phyloP scores from a whole-genome alignment of 495 filamentous ascomycete genomes.

The Talaromyces stipitatus region DNA sequence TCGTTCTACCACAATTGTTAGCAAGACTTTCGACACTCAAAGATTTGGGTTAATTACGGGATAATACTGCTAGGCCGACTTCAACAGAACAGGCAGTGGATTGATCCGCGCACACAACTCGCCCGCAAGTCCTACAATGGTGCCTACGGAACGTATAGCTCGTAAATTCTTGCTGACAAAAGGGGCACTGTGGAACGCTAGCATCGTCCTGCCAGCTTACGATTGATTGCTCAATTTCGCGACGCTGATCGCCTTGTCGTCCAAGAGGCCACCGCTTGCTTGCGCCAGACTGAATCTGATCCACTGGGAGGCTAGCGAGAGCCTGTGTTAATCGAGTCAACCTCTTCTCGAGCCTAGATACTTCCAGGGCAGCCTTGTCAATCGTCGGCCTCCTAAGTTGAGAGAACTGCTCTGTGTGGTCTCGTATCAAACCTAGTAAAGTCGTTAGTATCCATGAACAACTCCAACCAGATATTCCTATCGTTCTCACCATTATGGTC shows the following conservation, averaged over 20 bases:
- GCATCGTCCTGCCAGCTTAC: slow-evolving; percentile 94
- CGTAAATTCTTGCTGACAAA: slow-evolving; percentile 91
- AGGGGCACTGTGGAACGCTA: slow-evolving; percentile 71
- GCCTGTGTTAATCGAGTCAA: slow-evolving; percentile 84
- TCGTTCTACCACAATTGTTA: slow-evolving; percentile 8
- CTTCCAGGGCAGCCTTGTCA: slow-evolving; percentile 76
- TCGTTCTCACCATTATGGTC: slow-evolving; percentile 55
- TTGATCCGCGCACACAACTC: slow-evolving; percentile 84
- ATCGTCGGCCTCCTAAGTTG: slow-evolving; percentile 64
- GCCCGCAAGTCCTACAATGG: slow-evolving; percentile 89
- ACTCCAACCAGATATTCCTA: background rate
- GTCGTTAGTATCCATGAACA: background rate
- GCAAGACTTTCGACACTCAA: background rate
- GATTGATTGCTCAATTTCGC: slow-evolving; percentile 79
- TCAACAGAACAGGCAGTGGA: slow-evolving; percentile 79
- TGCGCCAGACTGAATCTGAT: slow-evolving; percentile 40
- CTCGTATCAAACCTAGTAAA: slow-evolving; percentile 46
- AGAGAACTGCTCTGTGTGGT: slow-evolving; percentile 63
- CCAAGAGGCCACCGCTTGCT: slow-evolving; percentile 51
- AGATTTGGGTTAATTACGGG: slow-evolving; percentile 34
- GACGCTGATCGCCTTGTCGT: slow-evolving; percentile 58
- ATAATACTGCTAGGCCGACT: slow-evolving; percentile 68
- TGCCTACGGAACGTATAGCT: slow-evolving; percentile 84
- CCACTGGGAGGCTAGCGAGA: slow-evolving; percentile 60
- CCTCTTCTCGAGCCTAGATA: slow-evolving; percentile 83